These are phyloP conservation scores for Colletotrichum somersetense DNA, from an alignment of 2,329 filamentous ascomycete genomes.

Conservation along the genomic window DNA sequence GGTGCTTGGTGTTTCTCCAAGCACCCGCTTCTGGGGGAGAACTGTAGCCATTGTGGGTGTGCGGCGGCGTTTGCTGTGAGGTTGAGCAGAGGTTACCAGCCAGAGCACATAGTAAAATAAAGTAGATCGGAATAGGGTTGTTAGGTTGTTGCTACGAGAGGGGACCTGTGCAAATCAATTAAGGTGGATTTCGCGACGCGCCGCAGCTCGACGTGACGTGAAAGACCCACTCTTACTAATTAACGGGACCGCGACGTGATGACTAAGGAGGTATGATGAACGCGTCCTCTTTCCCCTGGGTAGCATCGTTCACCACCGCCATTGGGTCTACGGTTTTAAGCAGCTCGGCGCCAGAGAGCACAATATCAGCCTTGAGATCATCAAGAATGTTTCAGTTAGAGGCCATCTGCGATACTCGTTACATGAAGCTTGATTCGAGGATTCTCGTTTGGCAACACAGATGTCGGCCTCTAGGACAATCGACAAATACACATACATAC, in stretches of 20 bases:
- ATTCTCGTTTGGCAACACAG: neutral
- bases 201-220: slow-evolving; percentile 49
- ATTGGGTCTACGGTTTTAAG: neutral
- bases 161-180: slow-evolving; percentile 31
- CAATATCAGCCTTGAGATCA: neutral
- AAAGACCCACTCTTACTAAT: slow-evolving; percentile 48
- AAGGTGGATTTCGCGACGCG: slow-evolving; percentile 48
- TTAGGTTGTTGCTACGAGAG: slow-evolving; percentile 31
- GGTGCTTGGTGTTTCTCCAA: slow-evolving; percentile 75
- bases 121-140: slow-evolving; percentile 15
- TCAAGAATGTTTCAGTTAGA: neutral
- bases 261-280: slow-evolving; percentile 17
- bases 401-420: neutral
- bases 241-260: slow-evolving; percentile 2
- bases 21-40: slow-evolving; percentile 78
- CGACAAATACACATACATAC: neutral
- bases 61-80: slow-evolving; percentile 6
- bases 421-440: neutral
- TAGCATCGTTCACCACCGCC: neutral
- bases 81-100: slow-evolving; percentile 20
- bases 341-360: neutral
- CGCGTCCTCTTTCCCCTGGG: slow-evolving; percentile 5
- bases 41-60: slow-evolving; percentile 60
- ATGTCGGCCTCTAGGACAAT: neutral
- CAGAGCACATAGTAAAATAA: slow-evolving; percentile 27